Conservation (phyloP, 2,329 filamentous ascomycete genomes). For the Zymoseptoria pseudotritici region DNA sequence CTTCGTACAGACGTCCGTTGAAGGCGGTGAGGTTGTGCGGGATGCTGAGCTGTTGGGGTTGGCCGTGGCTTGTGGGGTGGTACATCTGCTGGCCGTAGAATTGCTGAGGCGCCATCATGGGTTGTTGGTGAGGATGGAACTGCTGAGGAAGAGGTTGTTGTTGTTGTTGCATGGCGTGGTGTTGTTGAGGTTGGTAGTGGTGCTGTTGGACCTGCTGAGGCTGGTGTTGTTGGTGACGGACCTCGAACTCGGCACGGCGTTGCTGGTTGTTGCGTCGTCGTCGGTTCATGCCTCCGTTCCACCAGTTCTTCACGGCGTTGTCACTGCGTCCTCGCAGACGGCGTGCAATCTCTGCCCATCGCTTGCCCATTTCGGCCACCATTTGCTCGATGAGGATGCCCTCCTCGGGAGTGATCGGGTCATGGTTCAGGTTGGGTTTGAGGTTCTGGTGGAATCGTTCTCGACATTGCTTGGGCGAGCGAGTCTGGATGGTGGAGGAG, state of each 20-base stretch:
- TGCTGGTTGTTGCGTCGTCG: slow-evolving; percentile 42
- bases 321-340: slow-evolving; percentile 77
- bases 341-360: slow-evolving; percentile 89
- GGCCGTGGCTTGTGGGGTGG: background rate
- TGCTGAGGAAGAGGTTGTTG: slow-evolving; percentile 21
- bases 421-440: slow-evolving; percentile 70
- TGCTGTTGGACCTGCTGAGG: slow-evolving; percentile 13
- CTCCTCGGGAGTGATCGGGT: slow-evolving; percentile 72
- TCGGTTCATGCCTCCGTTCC: slow-evolving; percentile 88
- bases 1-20: slow-evolving; percentile 36
- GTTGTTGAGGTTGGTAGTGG: slow-evolving; percentile 14
- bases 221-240: slow-evolving; percentile 18
- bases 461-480: slow-evolving; percentile 89
- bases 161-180: slow-evolving; percentile 13
- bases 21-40: background rate
- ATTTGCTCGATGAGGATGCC: slow-evolving; percentile 66
- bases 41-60: too few species aligned
- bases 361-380: slow-evolving; percentile 71
- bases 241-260: slow-evolving; percentile 28
- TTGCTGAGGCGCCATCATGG: slow-evolving; percentile 10
- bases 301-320: slow-evolving; percentile 97
- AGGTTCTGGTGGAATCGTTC: slow-evolving; percentile 93
- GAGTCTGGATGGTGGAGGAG: slow-evolving; percentile 63
- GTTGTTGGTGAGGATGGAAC: slow-evolving; percentile 2
- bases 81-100: slow-evolving; percentile 3